phyloP scores from a whole-genome alignment of 1,139 yeast species.

The Lodderomyces elongisporus region DNA sequence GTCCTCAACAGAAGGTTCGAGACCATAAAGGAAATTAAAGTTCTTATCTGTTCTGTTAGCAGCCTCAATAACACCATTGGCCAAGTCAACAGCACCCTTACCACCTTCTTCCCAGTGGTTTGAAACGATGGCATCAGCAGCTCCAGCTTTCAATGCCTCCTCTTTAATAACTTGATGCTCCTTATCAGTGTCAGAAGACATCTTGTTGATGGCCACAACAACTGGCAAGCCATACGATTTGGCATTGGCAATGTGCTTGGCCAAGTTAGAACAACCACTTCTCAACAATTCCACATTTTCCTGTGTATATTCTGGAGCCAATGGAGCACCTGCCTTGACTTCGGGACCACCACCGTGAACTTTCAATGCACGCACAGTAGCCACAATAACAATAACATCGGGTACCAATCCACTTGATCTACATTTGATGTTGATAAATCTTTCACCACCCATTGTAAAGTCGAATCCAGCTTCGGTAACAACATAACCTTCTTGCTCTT shows the following conservation, averaged over 20 bases:
- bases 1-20: slow-evolving; percentile 69
- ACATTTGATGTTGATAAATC: slow-evolving; percentile 94
- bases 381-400: slow-evolving; percentile 90
- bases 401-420: slow-evolving; percentile 89
- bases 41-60: slow-evolving; percentile 49
- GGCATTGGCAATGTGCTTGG: slow-evolving; percentile 88
- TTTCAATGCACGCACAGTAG: slow-evolving; percentile 95
- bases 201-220: slow-evolving; percentile 90
- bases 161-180: slow-evolving; percentile 84
- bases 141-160: slow-evolving; percentile 90
- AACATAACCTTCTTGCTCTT: slow-evolving; percentile 77
- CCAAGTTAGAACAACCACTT: slow-evolving; percentile 84
- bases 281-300: slow-evolving; percentile 83
- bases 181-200: slow-evolving; percentile 76
- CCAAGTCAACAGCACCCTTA: slow-evolving; percentile 83
- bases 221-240: slow-evolving; percentile 86
- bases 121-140: slow-evolving; percentile 86
- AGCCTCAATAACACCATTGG: slow-evolving; percentile 77
- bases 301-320: slow-evolving; percentile 78
- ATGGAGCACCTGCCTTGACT: slow-evolving; percentile 90
- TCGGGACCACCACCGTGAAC: slow-evolving; percentile 99
- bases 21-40: slow-evolving; percentile 70
- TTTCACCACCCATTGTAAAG: slow-evolving; percentile 99
- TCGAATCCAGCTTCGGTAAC: slow-evolving; percentile 98
- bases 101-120: slow-evolving; percentile 99